These are phyloP conservation scores for Hansenula lynferdii DNA, from an alignment of 1,139 yeast species.

Conservation along the genomic window DNA sequence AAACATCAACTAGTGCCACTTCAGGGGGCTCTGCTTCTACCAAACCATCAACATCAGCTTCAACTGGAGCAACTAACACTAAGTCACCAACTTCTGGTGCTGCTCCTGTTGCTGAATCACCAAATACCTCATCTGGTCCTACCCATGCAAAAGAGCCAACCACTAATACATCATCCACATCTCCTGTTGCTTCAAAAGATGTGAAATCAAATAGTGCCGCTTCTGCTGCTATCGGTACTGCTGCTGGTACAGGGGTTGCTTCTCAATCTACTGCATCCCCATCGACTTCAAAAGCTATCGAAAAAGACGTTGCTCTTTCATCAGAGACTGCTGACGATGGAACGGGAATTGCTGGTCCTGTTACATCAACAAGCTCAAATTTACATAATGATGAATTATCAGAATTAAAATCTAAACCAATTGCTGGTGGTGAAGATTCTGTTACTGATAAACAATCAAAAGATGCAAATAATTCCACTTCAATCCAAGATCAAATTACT, in stretches of 20 bases:
- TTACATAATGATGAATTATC: background rate
- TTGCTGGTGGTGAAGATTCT: background rate
- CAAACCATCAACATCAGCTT: background rate
- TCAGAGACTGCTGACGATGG: background rate
- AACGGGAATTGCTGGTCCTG: too few relatives aligned
- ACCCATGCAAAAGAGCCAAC: background rate
- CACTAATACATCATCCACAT: background rate
- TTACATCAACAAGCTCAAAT: background rate
- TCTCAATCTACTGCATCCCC: background rate
- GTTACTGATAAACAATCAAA: background rate
- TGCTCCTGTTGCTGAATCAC: background rate
- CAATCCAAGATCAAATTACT: background rate
- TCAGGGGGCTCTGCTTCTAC: too few relatives aligned
- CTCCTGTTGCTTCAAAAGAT: background rate
- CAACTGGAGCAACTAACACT: background rate
- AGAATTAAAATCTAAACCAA: background rate
- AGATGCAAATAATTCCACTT: background rate
- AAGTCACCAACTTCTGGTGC: background rate
- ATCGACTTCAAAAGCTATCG: background rate
- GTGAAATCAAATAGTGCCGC: background rate
- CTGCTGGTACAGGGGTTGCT: constrained; percentile 1
- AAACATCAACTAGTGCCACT: background rate
- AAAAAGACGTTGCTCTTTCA: background rate
- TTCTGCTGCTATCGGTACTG: background rate
- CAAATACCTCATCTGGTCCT: too few relatives aligned